Percentiles rank a stretch among this genome's conserved stretches.
Evolutionary conservation across 2,329 filamentous ascomycete genomes (phyloP).

Genomic region (Monosporascus cannonballus): DNA sequence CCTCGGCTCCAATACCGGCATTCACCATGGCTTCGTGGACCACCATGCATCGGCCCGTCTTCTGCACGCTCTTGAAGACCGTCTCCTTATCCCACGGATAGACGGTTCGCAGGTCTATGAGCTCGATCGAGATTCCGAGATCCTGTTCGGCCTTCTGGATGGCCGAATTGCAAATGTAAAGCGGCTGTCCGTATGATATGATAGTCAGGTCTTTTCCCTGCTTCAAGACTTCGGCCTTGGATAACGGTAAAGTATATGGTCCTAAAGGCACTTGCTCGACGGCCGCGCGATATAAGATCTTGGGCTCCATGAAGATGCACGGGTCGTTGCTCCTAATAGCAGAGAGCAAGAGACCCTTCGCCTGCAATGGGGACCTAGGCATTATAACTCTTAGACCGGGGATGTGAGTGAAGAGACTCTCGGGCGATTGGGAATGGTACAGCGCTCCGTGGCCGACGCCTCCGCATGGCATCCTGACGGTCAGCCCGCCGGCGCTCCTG

Average conservation of each 20-base stretch:
- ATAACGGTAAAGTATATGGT: conserved; percentile 76
- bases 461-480: conserved; percentile 85
- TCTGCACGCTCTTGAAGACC: conserved; percentile 74
- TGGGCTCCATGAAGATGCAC: conserved; percentile 89
- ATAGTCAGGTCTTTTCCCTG: conserved; percentile 75
- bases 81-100: conserved; percentile 88
- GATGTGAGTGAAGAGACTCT: conserved; percentile 81
- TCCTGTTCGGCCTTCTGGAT: conserved; percentile 71
- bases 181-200: conserved; percentile 81
- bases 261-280: conserved; percentile 84
- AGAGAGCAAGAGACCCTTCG: conserved; percentile 77
- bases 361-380: conserved; percentile 78
- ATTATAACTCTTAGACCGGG: conserved; percentile 82
- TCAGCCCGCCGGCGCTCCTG: conserved; percentile 66
- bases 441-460: conserved; percentile 84
- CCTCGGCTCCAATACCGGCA: conserved; percentile 80
- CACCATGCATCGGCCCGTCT: conserved; percentile 79
- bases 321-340: conserved; percentile 78
- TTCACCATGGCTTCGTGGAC: conserved; percentile 94
- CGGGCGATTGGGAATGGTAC: conserved; percentile 85
- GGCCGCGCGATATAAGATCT: conserved; percentile 84
- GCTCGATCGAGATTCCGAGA: conserved; percentile 69
- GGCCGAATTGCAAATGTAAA: conserved; percentile 77
- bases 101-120: conserved; percentile 82
- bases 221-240: conserved; percentile 79